phyloP scores from a whole-genome alignment of 441 rosid genomes.

The Hura crepitans region DNA sequence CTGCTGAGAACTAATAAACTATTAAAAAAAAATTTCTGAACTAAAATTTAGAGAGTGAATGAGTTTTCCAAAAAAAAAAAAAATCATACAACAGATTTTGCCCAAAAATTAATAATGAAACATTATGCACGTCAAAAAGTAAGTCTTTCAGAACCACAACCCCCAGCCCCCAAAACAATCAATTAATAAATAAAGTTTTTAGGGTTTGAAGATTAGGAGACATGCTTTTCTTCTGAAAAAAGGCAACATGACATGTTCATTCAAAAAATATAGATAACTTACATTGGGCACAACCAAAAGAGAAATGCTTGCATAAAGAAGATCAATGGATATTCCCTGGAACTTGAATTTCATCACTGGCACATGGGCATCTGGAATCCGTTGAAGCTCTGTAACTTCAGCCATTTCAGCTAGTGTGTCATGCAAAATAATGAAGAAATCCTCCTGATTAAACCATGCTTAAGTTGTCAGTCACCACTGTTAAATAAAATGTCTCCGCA shows the following conservation, averaged over 20 bases:
- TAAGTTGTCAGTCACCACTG: neutral
- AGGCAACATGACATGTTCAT: neutral
- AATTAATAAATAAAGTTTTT: neutral
- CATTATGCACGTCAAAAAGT: neutral
- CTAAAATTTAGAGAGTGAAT: too few species aligned
- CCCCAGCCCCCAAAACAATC: too few species aligned
- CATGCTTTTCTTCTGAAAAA: slow-evolving; percentile 1
- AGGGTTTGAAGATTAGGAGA: neutral
- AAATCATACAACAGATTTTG: neutral
- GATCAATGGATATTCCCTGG: slow-evolving; percentile 60
- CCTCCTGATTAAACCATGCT: slow-evolving; percentile 36
- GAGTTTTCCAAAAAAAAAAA: too few species aligned
- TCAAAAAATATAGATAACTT: slow-evolving; percentile 25
- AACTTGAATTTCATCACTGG: slow-evolving; percentile 76
- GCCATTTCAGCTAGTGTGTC: slow-evolving; percentile 49
- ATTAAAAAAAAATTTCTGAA: neutral
- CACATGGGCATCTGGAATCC: slow-evolving; percentile 70
- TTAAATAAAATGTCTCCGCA: neutral
- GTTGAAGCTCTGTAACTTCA: slow-evolving; percentile 63
- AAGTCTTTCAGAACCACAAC: neutral
- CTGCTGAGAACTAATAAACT: neutral
- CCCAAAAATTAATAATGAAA: neutral
- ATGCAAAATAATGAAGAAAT: slow-evolving; percentile 58
- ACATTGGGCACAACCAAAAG: slow-evolving; percentile 54
- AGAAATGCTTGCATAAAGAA: slow-evolving; percentile 64